Conservation (phyloP, 345 rosid genomes). For the Murraya koenigii region DNA sequence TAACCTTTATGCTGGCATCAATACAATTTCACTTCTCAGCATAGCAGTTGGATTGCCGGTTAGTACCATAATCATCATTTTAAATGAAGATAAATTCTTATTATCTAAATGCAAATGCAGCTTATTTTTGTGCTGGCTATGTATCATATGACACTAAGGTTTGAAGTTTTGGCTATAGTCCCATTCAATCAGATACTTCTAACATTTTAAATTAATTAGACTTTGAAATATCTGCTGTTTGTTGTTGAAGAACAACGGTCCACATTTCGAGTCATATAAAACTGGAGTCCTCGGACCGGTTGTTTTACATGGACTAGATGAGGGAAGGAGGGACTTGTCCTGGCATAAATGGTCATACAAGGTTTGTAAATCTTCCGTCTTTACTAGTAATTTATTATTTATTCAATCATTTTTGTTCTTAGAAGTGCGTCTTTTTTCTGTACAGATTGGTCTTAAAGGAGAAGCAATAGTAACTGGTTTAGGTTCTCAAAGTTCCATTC, state of each 20-base stretch:
- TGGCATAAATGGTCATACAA: conserved; percentile 86
- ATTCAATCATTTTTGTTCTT: neutral
- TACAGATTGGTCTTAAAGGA: conserved; percentile 77
- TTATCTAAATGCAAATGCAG: neutral
- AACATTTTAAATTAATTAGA: neutral
- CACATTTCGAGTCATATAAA: conserved; percentile 69
- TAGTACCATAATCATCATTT: conserved; percentile 16
- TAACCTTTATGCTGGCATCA: conserved; percentile 36
- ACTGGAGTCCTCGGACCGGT: conserved; percentile 75
- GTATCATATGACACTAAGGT: neutral
- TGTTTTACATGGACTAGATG: conserved; percentile 56
- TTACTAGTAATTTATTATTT: neutral
- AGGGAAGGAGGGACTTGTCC: conserved; percentile 62
- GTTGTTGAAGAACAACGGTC: conserved; percentile 57
- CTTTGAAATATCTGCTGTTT: neutral
- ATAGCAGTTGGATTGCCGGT: conserved; percentile 48
- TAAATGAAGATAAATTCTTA: neutral
- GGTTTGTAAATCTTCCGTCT: conserved; percentile 32
- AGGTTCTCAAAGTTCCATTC: conserved; percentile 40
- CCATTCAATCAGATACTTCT: neutral
- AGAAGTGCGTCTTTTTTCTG: neutral
- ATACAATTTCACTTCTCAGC: conserved; percentile 46
- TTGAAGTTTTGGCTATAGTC: neutral
- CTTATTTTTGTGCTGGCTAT: neutral
- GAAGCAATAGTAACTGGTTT: conserved; percentile 47